These are phyloP conservation scores for Oryza meridionalis DNA, from an alignment of 176 grass and related monocot genomes.

Conservation along the genomic window DNA sequence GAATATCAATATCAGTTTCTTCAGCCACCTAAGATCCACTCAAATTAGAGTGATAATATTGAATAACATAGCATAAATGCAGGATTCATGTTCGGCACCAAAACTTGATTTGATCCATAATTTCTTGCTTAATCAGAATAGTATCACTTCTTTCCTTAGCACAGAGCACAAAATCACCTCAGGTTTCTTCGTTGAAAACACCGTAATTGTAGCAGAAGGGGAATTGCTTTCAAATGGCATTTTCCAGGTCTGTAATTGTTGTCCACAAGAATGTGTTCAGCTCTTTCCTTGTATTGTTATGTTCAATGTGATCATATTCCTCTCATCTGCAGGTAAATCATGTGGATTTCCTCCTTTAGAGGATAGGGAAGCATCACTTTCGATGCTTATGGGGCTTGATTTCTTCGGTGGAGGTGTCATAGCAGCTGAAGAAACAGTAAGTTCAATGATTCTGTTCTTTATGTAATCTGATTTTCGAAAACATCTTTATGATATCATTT, in stretches of 20 bases:
- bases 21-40: neutral
- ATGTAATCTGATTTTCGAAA: neutral
- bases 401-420: conserved; percentile 88
- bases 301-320: conserved; percentile 4
- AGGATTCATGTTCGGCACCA: neutral
- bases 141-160: conserved; percentile 54
- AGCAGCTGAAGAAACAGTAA: conserved; percentile 86
- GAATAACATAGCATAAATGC: neutral
- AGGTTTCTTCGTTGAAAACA: conserved; percentile 91
- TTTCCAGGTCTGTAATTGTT: conserved; percentile 66
- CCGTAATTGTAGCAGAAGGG: conserved; percentile 88
- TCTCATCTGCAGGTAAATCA: conserved; percentile 76
- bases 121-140: conserved; percentile 9
- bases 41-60: conserved; percentile 20
- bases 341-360: conserved; percentile 98
- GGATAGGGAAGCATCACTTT: conserved; percentile 73
- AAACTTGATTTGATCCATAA: neutral
- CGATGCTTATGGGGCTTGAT: conserved; percentile 87
- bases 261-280: neutral
- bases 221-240: conserved; percentile 82
- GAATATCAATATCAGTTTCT: neutral
- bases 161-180: conserved; percentile 88
- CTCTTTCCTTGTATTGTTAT: neutral
- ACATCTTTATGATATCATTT: conserved; percentile 31
- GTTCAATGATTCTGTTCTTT: conserved; percentile 9